These are phyloP conservation scores for Dendrobium officinale DNA, from an alignment of 106 monocot species.

Conservation along the genomic window DNA sequence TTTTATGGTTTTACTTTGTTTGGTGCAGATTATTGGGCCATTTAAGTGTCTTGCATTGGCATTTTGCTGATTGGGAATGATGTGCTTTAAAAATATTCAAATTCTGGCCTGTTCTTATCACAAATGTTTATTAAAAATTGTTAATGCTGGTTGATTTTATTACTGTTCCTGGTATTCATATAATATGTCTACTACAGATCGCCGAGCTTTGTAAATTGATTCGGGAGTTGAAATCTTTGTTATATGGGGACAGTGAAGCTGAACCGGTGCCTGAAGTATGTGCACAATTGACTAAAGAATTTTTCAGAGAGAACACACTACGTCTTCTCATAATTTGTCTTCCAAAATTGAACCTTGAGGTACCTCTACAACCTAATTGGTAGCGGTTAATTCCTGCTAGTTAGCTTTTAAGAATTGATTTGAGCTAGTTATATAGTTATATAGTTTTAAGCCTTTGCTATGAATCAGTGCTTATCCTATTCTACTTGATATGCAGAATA, in stretches of 20 bases:
- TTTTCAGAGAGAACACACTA: slow-evolving; percentile 80
- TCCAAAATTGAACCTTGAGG: slow-evolving; percentile 86
- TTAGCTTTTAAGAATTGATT: neutral
- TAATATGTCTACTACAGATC: slow-evolving; percentile 41
- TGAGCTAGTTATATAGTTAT: neutral
- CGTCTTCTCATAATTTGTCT: slow-evolving; percentile 65
- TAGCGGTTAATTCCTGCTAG: neutral
- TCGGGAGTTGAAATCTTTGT: slow-evolving; percentile 77
- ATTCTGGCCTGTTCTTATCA: neutral
- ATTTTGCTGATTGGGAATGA: neutral
- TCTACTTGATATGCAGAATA: neutral
- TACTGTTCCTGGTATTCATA: neutral
- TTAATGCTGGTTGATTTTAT: neutral
- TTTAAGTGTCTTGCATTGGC: neutral
- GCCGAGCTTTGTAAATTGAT: slow-evolving; percentile 66
- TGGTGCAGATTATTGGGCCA: neutral
- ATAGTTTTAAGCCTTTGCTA: neutral
- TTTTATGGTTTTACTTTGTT: neutral
- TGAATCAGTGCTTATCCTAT: neutral
- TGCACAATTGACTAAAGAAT: slow-evolving; percentile 74
- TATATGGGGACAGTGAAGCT: slow-evolving; percentile 77
- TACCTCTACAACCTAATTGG: slow-evolving; percentile 6
- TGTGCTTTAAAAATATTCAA: neutral
- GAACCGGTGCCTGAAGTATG: slow-evolving; percentile 85
- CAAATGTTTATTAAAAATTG: neutral